phyloP scores from a whole-genome alignment of 2,329 filamentous ascomycete species.

The Ophiobolus disseminans region DNA sequence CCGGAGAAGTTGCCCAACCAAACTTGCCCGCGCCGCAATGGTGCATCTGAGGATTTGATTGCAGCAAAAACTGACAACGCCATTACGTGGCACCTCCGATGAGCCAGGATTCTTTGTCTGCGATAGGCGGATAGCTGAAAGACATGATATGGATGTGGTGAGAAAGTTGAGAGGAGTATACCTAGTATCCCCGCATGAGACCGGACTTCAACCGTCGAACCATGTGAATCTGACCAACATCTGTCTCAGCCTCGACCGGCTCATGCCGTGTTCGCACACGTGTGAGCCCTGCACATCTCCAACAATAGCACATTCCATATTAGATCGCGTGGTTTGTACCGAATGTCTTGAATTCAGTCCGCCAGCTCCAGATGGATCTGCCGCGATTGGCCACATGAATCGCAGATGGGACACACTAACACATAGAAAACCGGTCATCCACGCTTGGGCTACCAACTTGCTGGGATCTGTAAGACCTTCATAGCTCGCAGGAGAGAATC shows the following conservation, averaged over 20 bases:
- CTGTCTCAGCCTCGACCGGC: constrained; percentile 2
- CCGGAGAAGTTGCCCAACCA: constrained; percentile 6
- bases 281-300: constrained; percentile 11
- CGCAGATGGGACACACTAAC: constrained; percentile 12
- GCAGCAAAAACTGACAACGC: neutral
- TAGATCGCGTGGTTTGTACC: constrained; percentile 10
- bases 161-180: no score
- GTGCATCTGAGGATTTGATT: neutral
- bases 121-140: no score
- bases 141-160: no score
- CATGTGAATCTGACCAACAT: neutral
- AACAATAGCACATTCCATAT: constrained; percentile 10
- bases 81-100: neutral
- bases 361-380: neutral
- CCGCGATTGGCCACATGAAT: constrained; percentile 14
- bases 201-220: no score
- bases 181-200: no score
- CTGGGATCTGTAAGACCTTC: constrained; percentile 9
- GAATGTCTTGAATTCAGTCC: constrained; percentile 5
- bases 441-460: constrained; percentile 12
- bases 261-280: constrained; percentile 8
- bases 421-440: constrained; percentile 13
- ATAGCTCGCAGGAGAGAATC: constrained; percentile 7
- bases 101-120: neutral
- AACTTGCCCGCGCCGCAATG: neutral